These are phyloP conservation scores for Fusarium ambrosium DNA, from an alignment of 2,329 filamentous ascomycete species.

Conservation along the genomic window DNA sequence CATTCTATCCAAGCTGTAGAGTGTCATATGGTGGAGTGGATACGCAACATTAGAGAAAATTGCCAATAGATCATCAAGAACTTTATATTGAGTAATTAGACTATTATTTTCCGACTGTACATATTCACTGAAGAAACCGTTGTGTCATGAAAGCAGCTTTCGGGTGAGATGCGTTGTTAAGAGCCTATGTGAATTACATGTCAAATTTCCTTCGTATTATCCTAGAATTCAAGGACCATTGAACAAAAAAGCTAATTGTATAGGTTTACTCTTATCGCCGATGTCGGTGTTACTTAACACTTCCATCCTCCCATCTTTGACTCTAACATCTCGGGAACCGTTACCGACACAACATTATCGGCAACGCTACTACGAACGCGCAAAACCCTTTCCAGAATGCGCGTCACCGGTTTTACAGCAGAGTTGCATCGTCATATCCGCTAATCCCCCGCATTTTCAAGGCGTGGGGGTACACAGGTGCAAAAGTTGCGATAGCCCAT, in stretches of 20 bases:
- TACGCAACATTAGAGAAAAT: not conserved
- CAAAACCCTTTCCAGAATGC: not conserved
- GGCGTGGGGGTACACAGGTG: not conserved
- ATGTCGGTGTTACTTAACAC: not conserved
- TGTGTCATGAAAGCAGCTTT: not conserved
- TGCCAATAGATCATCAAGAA: not conserved
- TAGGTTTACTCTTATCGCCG: not conserved
- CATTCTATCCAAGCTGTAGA: conserved; percentile 27
- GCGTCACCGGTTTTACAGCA: not conserved
- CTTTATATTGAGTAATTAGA: not conserved
- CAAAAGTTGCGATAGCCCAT: not conserved
- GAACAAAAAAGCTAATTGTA: not conserved
- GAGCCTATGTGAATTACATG: not conserved
- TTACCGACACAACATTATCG: not conserved
- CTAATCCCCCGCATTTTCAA: conserved; percentile 1
- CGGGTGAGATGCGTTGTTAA: not conserved
- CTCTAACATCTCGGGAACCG: not conserved
- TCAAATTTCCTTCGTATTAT: not conserved
- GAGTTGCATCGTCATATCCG: not conserved
- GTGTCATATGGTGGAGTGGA: not conserved
- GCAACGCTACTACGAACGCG: not conserved
- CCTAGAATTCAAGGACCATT: not conserved
- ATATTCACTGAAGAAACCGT: no score
- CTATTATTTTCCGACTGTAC: not conserved
- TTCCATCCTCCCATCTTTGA: not conserved